Conservation (phyloP, 768 basidiomycete species). For the Pleurotus djamor region DNA sequence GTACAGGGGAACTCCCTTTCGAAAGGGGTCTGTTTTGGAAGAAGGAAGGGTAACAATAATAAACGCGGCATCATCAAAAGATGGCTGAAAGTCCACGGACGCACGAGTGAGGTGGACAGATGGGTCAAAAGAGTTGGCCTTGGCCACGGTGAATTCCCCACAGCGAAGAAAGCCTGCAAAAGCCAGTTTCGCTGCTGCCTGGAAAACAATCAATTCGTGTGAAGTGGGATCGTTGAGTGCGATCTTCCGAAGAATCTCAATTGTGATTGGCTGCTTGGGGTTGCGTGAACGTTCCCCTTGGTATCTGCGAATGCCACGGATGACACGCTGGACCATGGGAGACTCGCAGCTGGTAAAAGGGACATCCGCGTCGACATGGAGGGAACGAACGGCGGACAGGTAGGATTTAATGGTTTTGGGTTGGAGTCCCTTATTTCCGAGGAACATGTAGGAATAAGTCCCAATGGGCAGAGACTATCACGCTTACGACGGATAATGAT, state of each 20-base stretch:
- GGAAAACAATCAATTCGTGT: slow-evolving; percentile 9
- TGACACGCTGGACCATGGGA: slow-evolving; percentile 12
- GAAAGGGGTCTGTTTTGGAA: slow-evolving; percentile 36
- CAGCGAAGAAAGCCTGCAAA: slow-evolving; percentile 19
- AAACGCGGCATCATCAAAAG: slow-evolving; percentile 17
- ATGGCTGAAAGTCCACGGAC: slow-evolving; percentile 22
- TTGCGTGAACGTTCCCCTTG: slow-evolving; percentile 10
- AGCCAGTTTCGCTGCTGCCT: slow-evolving; percentile 15
- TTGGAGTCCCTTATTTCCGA: no score
- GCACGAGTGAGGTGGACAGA: slow-evolving; percentile 16
- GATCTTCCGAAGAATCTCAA: slow-evolving; percentile 16
- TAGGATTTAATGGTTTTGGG: slow-evolving; percentile 24
- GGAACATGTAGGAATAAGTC: no score
- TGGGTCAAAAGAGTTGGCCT: slow-evolving; percentile 5
- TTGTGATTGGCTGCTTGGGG: slow-evolving; percentile 19
- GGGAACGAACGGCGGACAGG: slow-evolving; percentile 17
- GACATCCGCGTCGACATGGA: slow-evolving; percentile 20
- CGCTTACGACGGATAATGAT: no score
- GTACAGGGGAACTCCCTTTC: slow-evolving; percentile 18
- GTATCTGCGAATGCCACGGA: slow-evolving; percentile 15
- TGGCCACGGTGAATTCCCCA: slow-evolving; percentile 11
- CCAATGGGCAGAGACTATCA: no score
- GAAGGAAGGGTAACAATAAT: slow-evolving; percentile 22
- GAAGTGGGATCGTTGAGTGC: background rate
- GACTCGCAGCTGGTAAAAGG: slow-evolving; percentile 11